These are phyloP conservation scores for Solanum chmielewskii DNA, from an alignment of 257 asterid species.

Conservation along the genomic window DNA sequence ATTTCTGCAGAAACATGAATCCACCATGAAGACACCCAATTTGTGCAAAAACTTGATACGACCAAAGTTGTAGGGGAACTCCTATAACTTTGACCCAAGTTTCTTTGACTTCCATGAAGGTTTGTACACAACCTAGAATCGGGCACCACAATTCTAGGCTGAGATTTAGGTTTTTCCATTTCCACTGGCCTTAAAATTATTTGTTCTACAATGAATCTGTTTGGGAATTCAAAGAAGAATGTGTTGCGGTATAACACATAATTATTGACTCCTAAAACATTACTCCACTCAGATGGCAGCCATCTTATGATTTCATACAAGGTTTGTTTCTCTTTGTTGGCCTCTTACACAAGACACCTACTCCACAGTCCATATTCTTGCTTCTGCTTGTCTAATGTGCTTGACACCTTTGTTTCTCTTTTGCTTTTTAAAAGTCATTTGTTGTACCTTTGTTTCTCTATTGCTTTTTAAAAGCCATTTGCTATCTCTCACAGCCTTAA, in stretches of 20 bases:
- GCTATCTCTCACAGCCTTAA: not conserved
- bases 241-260: not conserved
- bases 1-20: not conserved
- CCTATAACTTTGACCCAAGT: not conserved
- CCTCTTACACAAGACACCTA: not conserved
- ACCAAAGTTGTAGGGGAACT: not conserved
- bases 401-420: not conserved
- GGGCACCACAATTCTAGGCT: not conserved
- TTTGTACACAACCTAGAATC: not conserved
- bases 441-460: not conserved
- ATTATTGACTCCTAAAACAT: not conserved
- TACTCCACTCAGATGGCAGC: not conserved
- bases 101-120: not conserved
- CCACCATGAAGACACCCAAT: not conserved
- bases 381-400: not conserved
- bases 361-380: not conserved
- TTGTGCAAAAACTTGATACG: not conserved
- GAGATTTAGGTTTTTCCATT: not conserved
- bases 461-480: not conserved
- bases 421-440: not conserved
- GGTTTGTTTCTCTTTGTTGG: not conserved
- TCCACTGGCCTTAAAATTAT: not conserved
- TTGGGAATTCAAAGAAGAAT: not conserved
- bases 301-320: not conserved
- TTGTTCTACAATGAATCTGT: not conserved